Conservation (phyloP, 2,329 filamentous ascomycete genomes). For the Penicillium frequentans region DNA sequence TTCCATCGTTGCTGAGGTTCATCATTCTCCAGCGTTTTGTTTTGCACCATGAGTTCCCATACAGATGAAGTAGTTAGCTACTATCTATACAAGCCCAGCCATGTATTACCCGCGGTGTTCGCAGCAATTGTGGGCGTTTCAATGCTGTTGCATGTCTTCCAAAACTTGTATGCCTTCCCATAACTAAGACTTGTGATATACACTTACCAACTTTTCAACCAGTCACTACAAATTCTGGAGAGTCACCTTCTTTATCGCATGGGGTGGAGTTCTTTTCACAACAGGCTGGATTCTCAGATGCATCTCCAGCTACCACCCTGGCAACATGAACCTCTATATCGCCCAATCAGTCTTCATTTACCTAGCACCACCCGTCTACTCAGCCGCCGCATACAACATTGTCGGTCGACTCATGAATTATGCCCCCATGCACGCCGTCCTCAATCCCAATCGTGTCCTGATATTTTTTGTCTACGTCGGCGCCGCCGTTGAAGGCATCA, state of each 20-base stretch:
- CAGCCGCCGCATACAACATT: constrained; percentile 39
- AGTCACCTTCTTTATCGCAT: constrained; percentile 39
- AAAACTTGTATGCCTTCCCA: constrained; percentile 32
- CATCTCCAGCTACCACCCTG: constrained; percentile 30
- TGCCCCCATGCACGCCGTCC: constrained; percentile 38
- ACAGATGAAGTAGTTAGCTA: constrained; percentile 8
- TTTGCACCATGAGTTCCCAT: constrained; percentile 8
- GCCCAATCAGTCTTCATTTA: constrained; percentile 37
- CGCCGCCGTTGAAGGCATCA: constrained; percentile 34
- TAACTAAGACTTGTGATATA: not conserved
- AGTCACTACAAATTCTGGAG: constrained; percentile 35
- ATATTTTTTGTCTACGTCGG: constrained; percentile 39
- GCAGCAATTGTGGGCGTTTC: constrained; percentile 33
- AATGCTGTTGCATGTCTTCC: constrained; percentile 30
- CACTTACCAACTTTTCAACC: not conserved
- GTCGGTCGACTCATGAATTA: constrained; percentile 40
- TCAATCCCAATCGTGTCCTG: constrained; percentile 37
- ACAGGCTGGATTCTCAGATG: constrained; percentile 38
- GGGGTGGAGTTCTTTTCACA: constrained; percentile 37
- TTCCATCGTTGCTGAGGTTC: not conserved
- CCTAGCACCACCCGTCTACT: constrained; percentile 38
- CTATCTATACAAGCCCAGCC: constrained; percentile 33
- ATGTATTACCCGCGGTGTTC: constrained; percentile 35
- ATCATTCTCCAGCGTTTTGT: not conserved
- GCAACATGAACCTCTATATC: constrained; percentile 32